Evolutionary conservation across 768 basidiomycete genomes (phyloP), one percentile per base, ranked within the genome.

Genomic region (Xerocomellus chrysenteron): DNA sequence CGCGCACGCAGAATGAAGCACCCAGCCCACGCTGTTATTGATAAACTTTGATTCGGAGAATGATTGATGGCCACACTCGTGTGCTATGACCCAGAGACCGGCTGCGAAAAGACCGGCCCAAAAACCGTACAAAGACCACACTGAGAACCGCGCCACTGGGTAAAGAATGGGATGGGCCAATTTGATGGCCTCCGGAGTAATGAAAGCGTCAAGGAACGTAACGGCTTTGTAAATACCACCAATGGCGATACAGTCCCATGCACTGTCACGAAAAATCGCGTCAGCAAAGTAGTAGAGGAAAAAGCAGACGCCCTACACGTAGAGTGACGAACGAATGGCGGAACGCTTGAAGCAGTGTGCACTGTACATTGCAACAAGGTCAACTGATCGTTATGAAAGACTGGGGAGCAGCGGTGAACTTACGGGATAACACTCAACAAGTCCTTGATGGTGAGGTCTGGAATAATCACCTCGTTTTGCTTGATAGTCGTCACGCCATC

Each of bases 41-140:
- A 98, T 80, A 30, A 78, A 70, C 78, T 96, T 96, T 52, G 87
- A 94, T 61, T 94, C 87, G 2, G 94, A 98, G 80, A 93, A 99
- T 0, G 92, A 90, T 72, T 96, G 94, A 72, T 99, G 96, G 30
- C 96, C 96, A 64, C 92, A 94, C 74, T 98, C 94, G 68, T 96
- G 94, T 45, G 88, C 94, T 56, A 96, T 78, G 62, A 94, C 88
- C 96, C 96, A 98, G 49, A 98, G 77, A 57, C 96, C 96, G n/a
- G 95, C 98, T 5, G 81, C 87, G 57, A 94, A 90, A 32, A 96
- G 83, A 52, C 96, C 94, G 6, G 86, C 75, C 68, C 81, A 82
- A 75, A 96, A 90, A 32, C 85, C 80, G 72, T 96, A 96, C 42
- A 90, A 61, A 3, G 87, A 78, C 92, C 92, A 95, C 33, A 94